Conservation (phyloP, 495 filamentous ascomycete genomes). For the Cercophora samala region DNA sequence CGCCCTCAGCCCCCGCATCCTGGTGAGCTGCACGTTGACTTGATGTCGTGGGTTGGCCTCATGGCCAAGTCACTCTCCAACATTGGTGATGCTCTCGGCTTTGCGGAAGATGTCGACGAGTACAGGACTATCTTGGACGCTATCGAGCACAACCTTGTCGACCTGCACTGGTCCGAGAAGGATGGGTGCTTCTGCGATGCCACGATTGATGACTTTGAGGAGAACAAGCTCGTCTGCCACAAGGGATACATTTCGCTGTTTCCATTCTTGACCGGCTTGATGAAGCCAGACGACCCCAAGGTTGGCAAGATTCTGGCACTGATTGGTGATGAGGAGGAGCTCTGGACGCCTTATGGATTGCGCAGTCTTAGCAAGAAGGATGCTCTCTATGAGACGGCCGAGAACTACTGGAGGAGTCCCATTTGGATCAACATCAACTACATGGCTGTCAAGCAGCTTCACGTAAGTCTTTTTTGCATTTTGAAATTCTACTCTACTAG, state of each 20-base stretch:
- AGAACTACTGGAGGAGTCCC: conserved; percentile 97
- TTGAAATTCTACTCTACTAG: conserved; percentile 12
- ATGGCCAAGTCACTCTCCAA: conserved; percentile 79
- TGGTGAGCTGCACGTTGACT: conserved; percentile 91
- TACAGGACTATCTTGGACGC: conserved; percentile 70
- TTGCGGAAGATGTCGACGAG: conserved; percentile 69
- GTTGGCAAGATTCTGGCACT: conserved; percentile 72
- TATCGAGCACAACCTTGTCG: conserved; percentile 84
- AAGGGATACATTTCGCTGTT: conserved; percentile 95
- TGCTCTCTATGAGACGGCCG: conserved; percentile 77
- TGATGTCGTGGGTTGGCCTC: conserved; percentile 95
- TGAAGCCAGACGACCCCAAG: conserved; percentile 66
- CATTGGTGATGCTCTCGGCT: conserved; percentile 67
- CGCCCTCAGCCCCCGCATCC: conserved; percentile 94
- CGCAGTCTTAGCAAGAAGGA: conserved; percentile 83
- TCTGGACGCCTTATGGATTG: conserved; percentile 84
- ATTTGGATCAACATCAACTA: conserved; percentile 99
- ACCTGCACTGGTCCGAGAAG: conserved; percentile 84
- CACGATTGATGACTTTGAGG: conserved; percentile 93
- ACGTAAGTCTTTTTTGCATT: conserved; percentile 57
- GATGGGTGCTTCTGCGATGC: conserved; percentile 87
- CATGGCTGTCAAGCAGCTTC: conserved; percentile 73
- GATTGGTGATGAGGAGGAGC: conserved; percentile 73
- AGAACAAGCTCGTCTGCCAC: conserved; percentile 85
- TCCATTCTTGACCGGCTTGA: conserved; percentile 78